Percentiles rank a stretch among this genome's conserved stretches.
Evolutionary conservation across 345 rosid species (phyloP).

Genomic region (Raphanus raphanistrum): DNA sequence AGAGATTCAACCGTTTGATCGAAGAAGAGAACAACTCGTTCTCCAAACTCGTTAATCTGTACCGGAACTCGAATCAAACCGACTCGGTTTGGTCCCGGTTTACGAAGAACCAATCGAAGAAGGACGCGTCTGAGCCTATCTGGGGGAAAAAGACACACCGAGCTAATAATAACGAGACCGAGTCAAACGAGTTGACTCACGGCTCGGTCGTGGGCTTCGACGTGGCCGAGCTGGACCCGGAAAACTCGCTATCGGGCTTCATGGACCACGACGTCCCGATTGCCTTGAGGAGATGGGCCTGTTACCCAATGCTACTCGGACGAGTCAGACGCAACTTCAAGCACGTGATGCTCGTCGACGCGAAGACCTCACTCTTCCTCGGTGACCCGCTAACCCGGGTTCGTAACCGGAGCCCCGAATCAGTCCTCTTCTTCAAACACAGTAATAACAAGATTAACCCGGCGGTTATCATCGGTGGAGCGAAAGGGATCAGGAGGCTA

Average conservation of each 20-base stretch:
- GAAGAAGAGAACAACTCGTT: constrained; percentile 72
- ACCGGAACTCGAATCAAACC: constrained; percentile 39
- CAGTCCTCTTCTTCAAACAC: constrained; percentile 47
- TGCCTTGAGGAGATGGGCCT: constrained; percentile 78
- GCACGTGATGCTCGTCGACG: constrained; percentile 67
- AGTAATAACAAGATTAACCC: constrained; percentile 49
- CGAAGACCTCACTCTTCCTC: constrained; percentile 47
- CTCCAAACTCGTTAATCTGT: constrained; percentile 46
- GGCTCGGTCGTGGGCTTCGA: constrained; percentile 88
- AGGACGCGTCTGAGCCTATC: constrained; percentile 55
- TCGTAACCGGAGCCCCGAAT: constrained; percentile 63
- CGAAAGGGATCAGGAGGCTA: constrained; percentile 66
- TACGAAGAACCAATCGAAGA: constrained; percentile 41
- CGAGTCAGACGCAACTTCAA: constrained; percentile 74
- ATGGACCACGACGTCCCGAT: constrained; percentile 68
- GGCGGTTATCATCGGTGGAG: constrained; percentile 72
- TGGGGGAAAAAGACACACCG: constrained; percentile 72
- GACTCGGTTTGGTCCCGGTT: constrained; percentile 46
- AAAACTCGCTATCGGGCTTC: constrained; percentile 81
- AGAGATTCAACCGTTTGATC: constrained; percentile 46
- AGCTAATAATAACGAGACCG: constrained; percentile 5
- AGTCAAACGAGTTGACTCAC: constrained; percentile 56
- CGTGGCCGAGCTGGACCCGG: constrained; percentile 79
- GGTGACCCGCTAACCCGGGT: constrained; percentile 75
- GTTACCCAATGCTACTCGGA: constrained; percentile 87